Evolutionary conservation across 345 rosid genomes (phyloP), one percentile per base, ranked within the genome.

Genomic region (Noccaea bulbosa): DNA sequence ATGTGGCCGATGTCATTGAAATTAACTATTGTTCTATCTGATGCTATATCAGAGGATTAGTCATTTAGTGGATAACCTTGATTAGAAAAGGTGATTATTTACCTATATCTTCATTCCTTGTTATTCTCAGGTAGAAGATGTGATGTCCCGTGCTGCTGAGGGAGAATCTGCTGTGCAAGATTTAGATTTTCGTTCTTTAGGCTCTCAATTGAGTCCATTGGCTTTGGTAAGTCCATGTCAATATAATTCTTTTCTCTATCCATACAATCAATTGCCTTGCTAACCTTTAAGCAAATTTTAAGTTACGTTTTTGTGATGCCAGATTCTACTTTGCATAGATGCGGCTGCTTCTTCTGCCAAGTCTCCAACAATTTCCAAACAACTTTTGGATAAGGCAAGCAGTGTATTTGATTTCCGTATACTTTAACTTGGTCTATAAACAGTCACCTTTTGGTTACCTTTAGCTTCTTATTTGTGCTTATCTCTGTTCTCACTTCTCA

Each of bases 261-360:
- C 34, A 30, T 46, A 30, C 34, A 14, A 62, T 16, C 41, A 60
- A 8, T 38, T 74, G 50, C 52, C 41, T 65, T 70, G 54, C 45
- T 5, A 8, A 53, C 54, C 33, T 69, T 60, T 27, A 57, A 63
- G 22, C 53, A 62, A 57, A 56, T 60, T 77, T 70, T 70, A 68
- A 63, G 67, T 34, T 76, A 47, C 65, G 34, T 63, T 62, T 52
- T n/a, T 77, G 30, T 82, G 64, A 56, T 88, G 72, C 70, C 83
- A 93, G 98, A 76, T 86, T 80, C 90, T 91, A 83, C 88, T 93
- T 38, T 93, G 94, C 69, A 85, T 93, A 49, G 98, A 93, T 78
- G 92, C 87, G 57, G 97, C 98, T 81, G 83, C 91, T 56, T 85
- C 94, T 77, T 89, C 91, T 72, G 97, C 98, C 49, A 89, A 76